Evolutionary conservation across 495 filamentous ascomycete species (phyloP).

Genomic region (Rhypophila decipiens): DNA sequence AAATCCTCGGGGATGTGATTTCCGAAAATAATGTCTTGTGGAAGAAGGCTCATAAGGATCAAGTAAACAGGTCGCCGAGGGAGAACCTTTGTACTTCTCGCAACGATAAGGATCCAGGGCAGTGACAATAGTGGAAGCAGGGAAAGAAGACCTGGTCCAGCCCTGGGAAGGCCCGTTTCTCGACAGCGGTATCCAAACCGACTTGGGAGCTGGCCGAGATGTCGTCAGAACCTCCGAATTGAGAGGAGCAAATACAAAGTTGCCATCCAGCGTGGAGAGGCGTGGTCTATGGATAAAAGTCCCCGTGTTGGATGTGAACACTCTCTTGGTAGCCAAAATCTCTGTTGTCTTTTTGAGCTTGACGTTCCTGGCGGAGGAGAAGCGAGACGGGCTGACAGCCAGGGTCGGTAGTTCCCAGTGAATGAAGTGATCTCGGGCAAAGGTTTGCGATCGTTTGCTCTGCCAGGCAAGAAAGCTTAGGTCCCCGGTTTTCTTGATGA

Average conservation of each 20-base stretch:
- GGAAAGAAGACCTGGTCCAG: background rate
- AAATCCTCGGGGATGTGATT: background rate
- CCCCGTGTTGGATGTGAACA: background rate
- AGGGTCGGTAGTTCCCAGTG: background rate
- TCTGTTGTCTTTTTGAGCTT: background rate
- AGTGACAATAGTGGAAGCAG: background rate
- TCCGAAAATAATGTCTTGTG: background rate
- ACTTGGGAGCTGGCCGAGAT: background rate
- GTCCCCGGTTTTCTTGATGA: conserved; percentile 4
- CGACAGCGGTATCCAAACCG: background rate
- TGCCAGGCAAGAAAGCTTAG: background rate
- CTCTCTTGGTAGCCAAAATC: background rate
- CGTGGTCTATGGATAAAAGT: background rate
- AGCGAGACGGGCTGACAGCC: background rate
- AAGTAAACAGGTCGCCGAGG: background rate
- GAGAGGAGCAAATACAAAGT: background rate
- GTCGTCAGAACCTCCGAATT: background rate
- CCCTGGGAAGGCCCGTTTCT: background rate
- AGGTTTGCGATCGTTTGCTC: background rate
- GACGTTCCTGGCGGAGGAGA: background rate
- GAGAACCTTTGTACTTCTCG: background rate
- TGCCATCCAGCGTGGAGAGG: background rate
- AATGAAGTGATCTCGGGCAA: background rate
- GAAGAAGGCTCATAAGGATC: background rate
- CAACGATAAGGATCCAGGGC: background rate